Conservation (phyloP, 176 grass and related monocot species). For the Pharus latifolius region DNA sequence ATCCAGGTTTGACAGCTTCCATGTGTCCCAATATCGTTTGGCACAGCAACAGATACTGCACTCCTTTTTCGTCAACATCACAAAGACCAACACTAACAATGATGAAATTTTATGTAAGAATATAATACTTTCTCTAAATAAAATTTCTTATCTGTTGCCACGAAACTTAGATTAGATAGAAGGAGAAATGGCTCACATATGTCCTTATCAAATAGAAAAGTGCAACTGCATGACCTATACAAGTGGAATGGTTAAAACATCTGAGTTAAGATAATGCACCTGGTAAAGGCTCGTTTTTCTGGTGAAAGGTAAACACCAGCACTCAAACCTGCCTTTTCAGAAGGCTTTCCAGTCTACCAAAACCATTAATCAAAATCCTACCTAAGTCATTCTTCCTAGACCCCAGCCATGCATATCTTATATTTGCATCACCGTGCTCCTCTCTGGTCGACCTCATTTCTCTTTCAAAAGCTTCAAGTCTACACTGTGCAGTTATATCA, state of each 20-base stretch:
- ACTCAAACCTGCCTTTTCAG: neutral
- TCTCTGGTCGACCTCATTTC: constrained; percentile 8
- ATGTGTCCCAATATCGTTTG: constrained; percentile 50
- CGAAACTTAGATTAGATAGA: no score
- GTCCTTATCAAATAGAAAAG: no score
- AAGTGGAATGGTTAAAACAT: neutral
- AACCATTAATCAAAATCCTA: constrained; percentile 34
- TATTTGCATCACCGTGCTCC: constrained; percentile 18
- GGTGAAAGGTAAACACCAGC: constrained; percentile 22
- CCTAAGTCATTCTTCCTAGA: constrained; percentile 38
- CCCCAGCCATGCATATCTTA: constrained; percentile 47
- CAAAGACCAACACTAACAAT: constrained; percentile 61
- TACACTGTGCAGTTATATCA: constrained; percentile 15
- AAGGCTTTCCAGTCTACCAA: constrained; percentile 10
- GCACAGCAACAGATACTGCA: constrained; percentile 87
- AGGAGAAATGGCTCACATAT: no score
- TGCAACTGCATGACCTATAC: neutral
- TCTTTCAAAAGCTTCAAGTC: constrained; percentile 33
- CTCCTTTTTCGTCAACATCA: constrained; percentile 89
- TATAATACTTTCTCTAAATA: neutral
- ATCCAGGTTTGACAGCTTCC: constrained; percentile 48
- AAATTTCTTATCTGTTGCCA: neutral
- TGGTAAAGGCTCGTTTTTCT: constrained; percentile 29
- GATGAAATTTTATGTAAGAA: neutral
- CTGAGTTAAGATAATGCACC: constrained; percentile 2